A percentile compares a stretch with the other conserved stretches of the same genome.
phyloP scores from a whole-genome alignment of 352 stramenopile species.

The Pythium insidiosum region DNA sequence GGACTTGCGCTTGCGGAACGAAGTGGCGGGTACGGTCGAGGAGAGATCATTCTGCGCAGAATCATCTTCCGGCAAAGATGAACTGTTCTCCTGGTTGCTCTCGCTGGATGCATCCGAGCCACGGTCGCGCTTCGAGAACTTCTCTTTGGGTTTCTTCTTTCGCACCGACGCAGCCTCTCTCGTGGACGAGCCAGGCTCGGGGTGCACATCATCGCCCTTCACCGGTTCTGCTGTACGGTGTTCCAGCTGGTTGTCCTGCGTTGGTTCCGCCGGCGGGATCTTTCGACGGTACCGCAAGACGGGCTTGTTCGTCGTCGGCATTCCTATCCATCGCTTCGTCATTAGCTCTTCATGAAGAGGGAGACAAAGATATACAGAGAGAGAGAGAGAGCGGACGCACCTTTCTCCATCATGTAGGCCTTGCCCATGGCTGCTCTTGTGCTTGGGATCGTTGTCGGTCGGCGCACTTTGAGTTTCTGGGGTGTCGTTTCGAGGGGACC shows the following conservation, averaged over 20 bases:
- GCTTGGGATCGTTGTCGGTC: too few species aligned
- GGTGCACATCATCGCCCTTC: background rate
- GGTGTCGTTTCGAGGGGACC: too few species aligned
- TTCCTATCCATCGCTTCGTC: too few species aligned
- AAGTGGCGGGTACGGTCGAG: background rate
- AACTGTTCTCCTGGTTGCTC: constrained; percentile 12
- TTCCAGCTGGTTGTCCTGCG: constrained; percentile 21
- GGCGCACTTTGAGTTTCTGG: too few species aligned
- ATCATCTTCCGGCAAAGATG: constrained; percentile 1
- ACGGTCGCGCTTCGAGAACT: background rate
- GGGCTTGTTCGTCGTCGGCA: too few species aligned
- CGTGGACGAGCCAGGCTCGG: background rate
- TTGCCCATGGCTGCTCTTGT: too few species aligned
- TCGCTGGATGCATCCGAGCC: constrained; percentile 1
- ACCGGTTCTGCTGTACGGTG: constrained; percentile 8
- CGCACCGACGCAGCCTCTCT: background rate
- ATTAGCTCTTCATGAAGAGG: too few species aligned
- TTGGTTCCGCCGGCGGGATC: constrained; percentile 6
- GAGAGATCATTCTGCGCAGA: background rate
- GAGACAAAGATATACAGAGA: too few species aligned
- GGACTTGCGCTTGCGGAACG: constrained; percentile 9
- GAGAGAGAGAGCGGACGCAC: too few species aligned
- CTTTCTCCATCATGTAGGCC: too few species aligned
- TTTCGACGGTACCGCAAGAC: constrained; percentile 52
- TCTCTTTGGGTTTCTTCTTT: constrained; percentile 19